A percentile compares a stretch with the other conserved stretches of the same genome.
phyloP scores from a whole-genome alignment of 192 early-diverging fungal species.

The Coemansia reversa region DNA sequence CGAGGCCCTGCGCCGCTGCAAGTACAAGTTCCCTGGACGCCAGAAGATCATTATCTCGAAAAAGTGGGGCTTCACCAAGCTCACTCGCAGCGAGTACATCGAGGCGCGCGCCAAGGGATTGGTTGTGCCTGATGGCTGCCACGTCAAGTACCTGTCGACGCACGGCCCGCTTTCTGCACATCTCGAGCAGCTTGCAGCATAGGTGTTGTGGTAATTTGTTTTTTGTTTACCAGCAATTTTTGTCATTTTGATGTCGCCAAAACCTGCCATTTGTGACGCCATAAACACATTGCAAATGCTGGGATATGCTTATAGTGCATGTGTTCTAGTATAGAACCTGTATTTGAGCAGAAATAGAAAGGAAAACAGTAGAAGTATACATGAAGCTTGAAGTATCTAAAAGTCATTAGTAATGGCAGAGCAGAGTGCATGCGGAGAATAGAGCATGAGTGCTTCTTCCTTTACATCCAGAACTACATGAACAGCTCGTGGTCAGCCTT shows the following conservation, averaged over 20 bases:
- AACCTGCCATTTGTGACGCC: neutral
- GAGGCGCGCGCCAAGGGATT: conserved; percentile 70
- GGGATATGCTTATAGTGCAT: too few species aligned
- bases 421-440: neutral
- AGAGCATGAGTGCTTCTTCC: neutral
- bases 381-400: neutral
- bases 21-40: conserved; percentile 99
- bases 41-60: conserved; percentile 99
- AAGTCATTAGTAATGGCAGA: neutral
- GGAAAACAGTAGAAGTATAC: conserved; percentile 5
- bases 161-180: conserved; percentile 71
- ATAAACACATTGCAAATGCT: neutral
- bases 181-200: conserved; percentile 40
- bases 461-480: conserved; percentile 18
- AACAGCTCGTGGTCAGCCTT: conserved; percentile 44
- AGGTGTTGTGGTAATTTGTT: conserved; percentile 2
- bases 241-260: neutral
- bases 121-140: conserved; percentile 97
- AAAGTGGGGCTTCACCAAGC: conserved; percentile 99
- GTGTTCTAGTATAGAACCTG: too few species aligned
- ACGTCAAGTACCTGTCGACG: conserved; percentile 85
- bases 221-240: neutral
- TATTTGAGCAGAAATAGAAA: neutral
- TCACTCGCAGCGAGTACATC: conserved; percentile 87
- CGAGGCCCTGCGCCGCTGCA: conserved; percentile 89